Conservation (phyloP, 2,329 filamentous ascomycete genomes). For the Amesomyces nigricolor region DNA sequence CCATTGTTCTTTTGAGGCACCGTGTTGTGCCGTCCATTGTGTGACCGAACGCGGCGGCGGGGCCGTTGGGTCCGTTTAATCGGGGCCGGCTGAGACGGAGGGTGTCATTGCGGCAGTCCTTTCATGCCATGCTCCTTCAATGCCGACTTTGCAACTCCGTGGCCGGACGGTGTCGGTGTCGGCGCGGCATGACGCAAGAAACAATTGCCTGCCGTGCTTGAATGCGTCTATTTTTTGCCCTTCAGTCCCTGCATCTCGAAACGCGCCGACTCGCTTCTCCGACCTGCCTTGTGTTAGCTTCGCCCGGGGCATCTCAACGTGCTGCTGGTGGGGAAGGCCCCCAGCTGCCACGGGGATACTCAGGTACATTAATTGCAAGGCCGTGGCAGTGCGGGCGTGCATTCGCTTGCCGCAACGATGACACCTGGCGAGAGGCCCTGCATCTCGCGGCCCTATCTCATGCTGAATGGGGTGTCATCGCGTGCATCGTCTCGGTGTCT, state of each 20-base stretch:
- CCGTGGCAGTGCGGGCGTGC: slow-evolving; percentile 20
- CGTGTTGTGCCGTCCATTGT: background rate
- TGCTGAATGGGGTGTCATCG: slow-evolving; percentile 17
- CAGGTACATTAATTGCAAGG: background rate
- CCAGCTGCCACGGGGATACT: slow-evolving; percentile 19
- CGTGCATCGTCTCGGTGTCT: slow-evolving; percentile 11
- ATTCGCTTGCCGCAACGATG: slow-evolving; percentile 19
- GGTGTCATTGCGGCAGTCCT: slow-evolving; percentile 10
- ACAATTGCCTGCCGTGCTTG: slow-evolving; percentile 11
- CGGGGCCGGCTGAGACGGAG: background rate
- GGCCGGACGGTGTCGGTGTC: background rate
- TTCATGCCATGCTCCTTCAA: slow-evolving; percentile 1
- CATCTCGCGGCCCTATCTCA: slow-evolving; percentile 10
- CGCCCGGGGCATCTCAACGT: slow-evolving; percentile 5
- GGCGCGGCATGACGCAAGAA: slow-evolving; percentile 8
- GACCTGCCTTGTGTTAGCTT: slow-evolving; percentile 7
- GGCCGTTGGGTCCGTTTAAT: background rate
- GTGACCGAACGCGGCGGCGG: background rate
- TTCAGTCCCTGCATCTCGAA: background rate
- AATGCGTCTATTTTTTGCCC: slow-evolving; percentile 14
- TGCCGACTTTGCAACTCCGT: slow-evolving; percentile 12
- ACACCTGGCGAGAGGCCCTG: slow-evolving; percentile 17
- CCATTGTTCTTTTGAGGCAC: background rate
- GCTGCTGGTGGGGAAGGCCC: slow-evolving; percentile 19
- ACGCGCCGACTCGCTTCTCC: slow-evolving; percentile 1